A percentile compares a stretch with the other conserved stretches of the same genome.
phyloP scores from a whole-genome alignment of 2,329 filamentous ascomycete species.

The Verticillium nubilum region DNA sequence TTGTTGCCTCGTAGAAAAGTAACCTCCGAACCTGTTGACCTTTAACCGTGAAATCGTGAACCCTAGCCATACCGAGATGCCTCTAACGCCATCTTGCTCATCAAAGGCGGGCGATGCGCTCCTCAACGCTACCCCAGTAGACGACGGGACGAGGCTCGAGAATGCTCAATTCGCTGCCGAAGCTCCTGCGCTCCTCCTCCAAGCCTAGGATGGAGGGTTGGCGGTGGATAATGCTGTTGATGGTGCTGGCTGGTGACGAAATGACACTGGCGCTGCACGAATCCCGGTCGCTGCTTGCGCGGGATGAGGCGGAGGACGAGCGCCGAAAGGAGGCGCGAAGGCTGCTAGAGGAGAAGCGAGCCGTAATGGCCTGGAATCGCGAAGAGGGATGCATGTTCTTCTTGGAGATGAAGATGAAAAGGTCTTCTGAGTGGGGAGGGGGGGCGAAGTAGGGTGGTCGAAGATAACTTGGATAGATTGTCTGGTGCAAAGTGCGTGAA shows the following conservation, averaged over 20 bases:
- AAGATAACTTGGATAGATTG: not conserved
- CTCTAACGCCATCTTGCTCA: not conserved
- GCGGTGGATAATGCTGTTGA: conserved; percentile 55
- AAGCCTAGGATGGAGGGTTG: conserved; percentile 52
- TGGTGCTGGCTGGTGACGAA: conserved; percentile 40
- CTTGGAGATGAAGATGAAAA: too few relatives aligned
- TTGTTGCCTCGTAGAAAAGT: too few relatives aligned
- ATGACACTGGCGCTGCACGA: conserved; percentile 30
- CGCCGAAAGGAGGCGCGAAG: conserved; percentile 50
- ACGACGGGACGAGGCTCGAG: conserved; percentile 58
- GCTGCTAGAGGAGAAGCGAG: conserved; percentile 43
- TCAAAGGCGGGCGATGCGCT: conserved; percentile 40
- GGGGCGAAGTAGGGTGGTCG: not conserved
- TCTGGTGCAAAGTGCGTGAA: not conserved
- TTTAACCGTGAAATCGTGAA: too few relatives aligned
- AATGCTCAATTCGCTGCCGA: conserved; percentile 47
- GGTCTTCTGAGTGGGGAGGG: too few relatives aligned
- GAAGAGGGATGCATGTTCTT: conserved; percentile 35
- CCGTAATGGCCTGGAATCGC: conserved; percentile 43
- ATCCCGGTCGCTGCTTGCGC: conserved; percentile 27
- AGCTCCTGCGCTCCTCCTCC: conserved; percentile 51
- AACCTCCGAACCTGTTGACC: too few relatives aligned
- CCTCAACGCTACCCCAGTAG: conserved; percentile 59
- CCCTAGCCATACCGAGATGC: not conserved
- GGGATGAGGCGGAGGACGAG: conserved; percentile 39